Evolutionary conservation across 306 rosid species (phyloP), one percentile per base, ranked within the genome.

Genomic region (Fagus crenata): DNA sequence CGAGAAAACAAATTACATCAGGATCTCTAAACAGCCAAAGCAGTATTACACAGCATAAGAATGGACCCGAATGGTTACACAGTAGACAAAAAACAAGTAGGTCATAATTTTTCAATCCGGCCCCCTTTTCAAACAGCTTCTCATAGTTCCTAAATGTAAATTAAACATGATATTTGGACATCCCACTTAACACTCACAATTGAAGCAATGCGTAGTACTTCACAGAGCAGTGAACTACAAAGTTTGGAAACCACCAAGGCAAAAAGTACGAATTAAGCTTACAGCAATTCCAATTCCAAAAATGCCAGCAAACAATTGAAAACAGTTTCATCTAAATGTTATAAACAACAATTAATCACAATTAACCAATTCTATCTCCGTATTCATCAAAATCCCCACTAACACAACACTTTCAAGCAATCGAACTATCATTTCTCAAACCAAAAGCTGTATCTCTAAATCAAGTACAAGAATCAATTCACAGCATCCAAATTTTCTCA

Each of bases 11-110:
- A n/a, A 32, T 5, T 32, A 28, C 43, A 80, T 72, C 73, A 72
- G 32, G 14, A 39, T 31, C n/a, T 18, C 58, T 11, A 31, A 46
- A 22, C 35, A 42, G 68, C 36, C 36, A 69, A 65, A 40, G 68
- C 8, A 41, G 46, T 56, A 68, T 70, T 67, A 11, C 15, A 77
- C 31, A 51, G 58, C 58, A 75, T 61, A 36, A 64, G 59, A 32
- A 15, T 42, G 51, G 51, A 46, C 14, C 51, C 51, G 0, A 46
- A 46, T 46, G 18, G 40, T 15, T 59, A 53, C 14, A 53, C 28
- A 33, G 42, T 17, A 56, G 18, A 67, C 35, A 40, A 72, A 46
- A 2, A 13, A 61, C 1, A 61, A 6, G 31, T 6, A 6, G 3
- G 46, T 67, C 71, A 15, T 32, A 63, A 14, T 2, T 63, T 46